A percentile compares a stretch with the other conserved stretches of the same genome.
Evolutionary conservation across 2,329 filamentous ascomycete genomes (phyloP).

Genomic region (Ceratocystis colombiana): DNA sequence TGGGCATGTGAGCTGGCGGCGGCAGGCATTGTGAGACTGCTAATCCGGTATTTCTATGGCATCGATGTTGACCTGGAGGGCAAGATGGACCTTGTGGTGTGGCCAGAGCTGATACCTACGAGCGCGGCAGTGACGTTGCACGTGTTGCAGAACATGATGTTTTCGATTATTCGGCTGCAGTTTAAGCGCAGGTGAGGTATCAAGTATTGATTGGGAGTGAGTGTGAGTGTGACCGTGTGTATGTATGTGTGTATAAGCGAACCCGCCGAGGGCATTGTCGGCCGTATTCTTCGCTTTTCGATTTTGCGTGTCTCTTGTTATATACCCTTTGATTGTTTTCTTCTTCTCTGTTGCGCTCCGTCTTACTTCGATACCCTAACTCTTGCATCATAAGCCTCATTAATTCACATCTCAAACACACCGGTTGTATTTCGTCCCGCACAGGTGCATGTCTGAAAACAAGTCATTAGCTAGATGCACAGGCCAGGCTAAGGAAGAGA

Average conservation of each 20-base stretch:
- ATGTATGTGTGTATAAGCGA: neutral
- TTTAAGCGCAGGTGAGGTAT: slow-evolving; percentile 36
- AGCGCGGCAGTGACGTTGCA: slow-evolving; percentile 57
- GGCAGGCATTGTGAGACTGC: slow-evolving; percentile 47
- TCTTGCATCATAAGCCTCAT: neutral
- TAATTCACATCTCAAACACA: neutral
- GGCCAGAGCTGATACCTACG: slow-evolving; percentile 58
- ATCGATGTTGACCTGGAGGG: slow-evolving; percentile 56
- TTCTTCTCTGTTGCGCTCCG: neutral
- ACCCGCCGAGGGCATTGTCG: neutral
- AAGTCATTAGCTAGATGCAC: neutral
- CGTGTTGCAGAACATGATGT: slow-evolving; percentile 62
- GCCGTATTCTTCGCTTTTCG: neutral
- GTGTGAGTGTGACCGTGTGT: too few species aligned
- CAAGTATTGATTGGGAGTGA: too few species aligned
- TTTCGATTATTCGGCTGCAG: slow-evolving; percentile 55
- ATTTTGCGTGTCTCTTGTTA: neutral
- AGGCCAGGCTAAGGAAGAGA: neutral
- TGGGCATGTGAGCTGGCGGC: slow-evolving; percentile 58
- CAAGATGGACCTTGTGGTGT: slow-evolving; percentile 53
- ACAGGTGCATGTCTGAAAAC: neutral
- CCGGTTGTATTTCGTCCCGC: neutral
- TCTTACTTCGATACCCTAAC: neutral
- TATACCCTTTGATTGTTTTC: slow-evolving; percentile 3
- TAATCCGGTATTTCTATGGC: slow-evolving; percentile 49